Evolutionary conservation across 2,329 filamentous ascomycete genomes (phyloP), one percentile per base, ranked within the genome.

Genomic region (Mariannaea elegans): DNA sequence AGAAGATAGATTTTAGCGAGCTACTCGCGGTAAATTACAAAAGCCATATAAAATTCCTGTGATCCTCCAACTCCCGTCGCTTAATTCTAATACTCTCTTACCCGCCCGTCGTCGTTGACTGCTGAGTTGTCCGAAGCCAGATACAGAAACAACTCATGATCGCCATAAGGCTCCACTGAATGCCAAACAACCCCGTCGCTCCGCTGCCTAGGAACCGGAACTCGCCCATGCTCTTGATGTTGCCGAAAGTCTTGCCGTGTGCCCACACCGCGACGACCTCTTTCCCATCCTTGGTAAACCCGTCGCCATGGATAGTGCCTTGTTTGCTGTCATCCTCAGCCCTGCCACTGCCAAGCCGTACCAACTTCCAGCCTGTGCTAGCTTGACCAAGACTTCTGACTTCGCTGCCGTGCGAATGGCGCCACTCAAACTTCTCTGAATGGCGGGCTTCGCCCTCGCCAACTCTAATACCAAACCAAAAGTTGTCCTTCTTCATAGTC

Each of bases 191-290:
- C 12, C 58, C 50, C 31, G 59, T 57, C 5, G 56, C 60, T 18
- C 66, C 64, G 19, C 59, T 68, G 2, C 64, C 62, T 13, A 59
- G 39, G 7, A 67, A 53, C 24, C 57, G 59, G 36, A 70, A 67
- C 49, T 54, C 52, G 13, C 50, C 65, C 49, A 65, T 51, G n/a
- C 51, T 59, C 13, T 57, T 57, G 18, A 63, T 21, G 29, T 39
- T 60, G 42, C 62, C 63, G 18, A 61, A 59, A n/a, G 48, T 29
- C 19, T 52, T 42, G n/a, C 42, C 32, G 7, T 56, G 45, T 2
- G 51, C 34, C 55, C 55, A 65, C 4, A 66, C 55, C 9, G 63
- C 67, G 7, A 67, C 65, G 48, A 66, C 50, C 47, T 68, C 61
- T 31, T 63, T 64, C 2, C 65, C 58, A 4, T 65, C 46, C 4